A percentile compares a stretch with the other conserved stretches of the same genome.
Evolutionary conservation across 2,329 filamentous ascomycete species (phyloP).

Genomic region (Mycosphaerella arachidis): DNA sequence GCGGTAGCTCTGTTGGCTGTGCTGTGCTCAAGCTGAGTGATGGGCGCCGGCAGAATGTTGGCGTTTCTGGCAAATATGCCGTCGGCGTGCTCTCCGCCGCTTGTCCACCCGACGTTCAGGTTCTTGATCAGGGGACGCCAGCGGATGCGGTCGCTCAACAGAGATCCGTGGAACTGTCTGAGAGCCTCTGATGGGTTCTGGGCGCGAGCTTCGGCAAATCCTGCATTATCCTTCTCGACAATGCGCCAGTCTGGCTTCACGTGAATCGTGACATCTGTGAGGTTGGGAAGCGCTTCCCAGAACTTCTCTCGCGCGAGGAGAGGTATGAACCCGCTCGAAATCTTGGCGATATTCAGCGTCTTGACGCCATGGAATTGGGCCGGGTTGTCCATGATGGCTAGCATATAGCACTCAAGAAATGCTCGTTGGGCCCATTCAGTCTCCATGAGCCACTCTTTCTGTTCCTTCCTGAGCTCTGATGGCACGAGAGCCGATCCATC

Average conservation of each 20-base stretch:
- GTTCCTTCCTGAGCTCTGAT: conserved; percentile 54
- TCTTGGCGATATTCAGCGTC: conserved; percentile 58
- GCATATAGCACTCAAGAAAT: conserved; percentile 63
- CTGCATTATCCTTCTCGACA: conserved; percentile 50
- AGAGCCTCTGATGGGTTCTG: conserved; percentile 52
- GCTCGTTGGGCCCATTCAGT: conserved; percentile 65
- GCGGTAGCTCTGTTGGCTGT: conserved; percentile 5
- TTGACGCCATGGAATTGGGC: conserved; percentile 51
- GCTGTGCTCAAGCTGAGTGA: conserved; percentile 34
- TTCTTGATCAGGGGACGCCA: conserved; percentile 53
- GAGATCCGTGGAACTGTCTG: conserved; percentile 48
- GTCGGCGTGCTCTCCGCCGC: conserved; percentile 62
- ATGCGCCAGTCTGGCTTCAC: conserved; percentile 64
- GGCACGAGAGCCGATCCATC: conserved; percentile 46
- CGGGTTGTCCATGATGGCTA: conserved; percentile 59
- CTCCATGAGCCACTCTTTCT: conserved; percentile 65
- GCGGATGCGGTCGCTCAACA: conserved; percentile 34
- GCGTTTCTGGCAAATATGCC: conserved; percentile 59
- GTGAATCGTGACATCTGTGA: conserved; percentile 54
- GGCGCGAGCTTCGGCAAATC: conserved; percentile 46
- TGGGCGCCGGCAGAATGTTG: conserved; percentile 59
- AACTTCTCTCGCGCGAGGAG: conserved; percentile 56
- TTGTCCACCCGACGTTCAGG: conserved; percentile 62
- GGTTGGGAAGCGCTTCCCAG: conserved; percentile 55
- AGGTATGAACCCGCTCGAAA: conserved; percentile 58